Conservation (phyloP, 1,139 yeast genomes). For the Lizanozyma gosingica region DNA sequence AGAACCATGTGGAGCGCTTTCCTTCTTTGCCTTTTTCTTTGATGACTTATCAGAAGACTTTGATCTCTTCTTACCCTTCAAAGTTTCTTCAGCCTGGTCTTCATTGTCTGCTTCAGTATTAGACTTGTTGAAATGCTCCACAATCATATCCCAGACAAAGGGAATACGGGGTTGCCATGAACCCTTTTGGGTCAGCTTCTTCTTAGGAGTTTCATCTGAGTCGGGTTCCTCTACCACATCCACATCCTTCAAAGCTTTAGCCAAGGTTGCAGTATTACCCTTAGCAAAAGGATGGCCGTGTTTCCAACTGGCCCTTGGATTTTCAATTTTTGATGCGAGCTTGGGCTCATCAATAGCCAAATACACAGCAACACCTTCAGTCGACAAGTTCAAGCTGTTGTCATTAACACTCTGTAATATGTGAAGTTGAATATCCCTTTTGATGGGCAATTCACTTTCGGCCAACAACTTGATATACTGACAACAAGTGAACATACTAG, state of each 20-base stretch:
- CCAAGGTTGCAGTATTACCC: conserved; percentile 52
- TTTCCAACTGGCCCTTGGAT: conserved; percentile 49
- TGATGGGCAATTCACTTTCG: conserved; percentile 4
- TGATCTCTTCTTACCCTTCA: conserved; percentile 21
- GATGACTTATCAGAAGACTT: conserved; percentile 23
- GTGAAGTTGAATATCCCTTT: conserved; percentile 1
- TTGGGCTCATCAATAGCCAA: conserved; percentile 32
- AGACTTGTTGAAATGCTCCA: conserved; percentile 26
- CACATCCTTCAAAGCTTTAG: conserved; percentile 60
- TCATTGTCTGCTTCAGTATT: conserved; percentile 11
- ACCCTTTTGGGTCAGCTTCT: conserved; percentile 41
- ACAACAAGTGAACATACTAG: conserved; percentile 63
- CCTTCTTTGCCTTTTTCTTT: conserved; percentile 19
- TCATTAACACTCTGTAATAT: conserved; percentile 39
- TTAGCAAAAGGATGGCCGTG: conserved; percentile 61
- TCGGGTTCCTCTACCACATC: conserved; percentile 26
- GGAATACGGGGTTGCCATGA: conserved; percentile 75
- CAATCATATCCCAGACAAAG: conserved; percentile 72
- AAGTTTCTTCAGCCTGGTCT: conserved; percentile 13
- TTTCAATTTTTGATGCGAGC: conserved; percentile 16
- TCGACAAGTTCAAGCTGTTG: conserved; percentile 49
- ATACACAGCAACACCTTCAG: conserved; percentile 77
- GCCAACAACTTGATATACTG: conserved; percentile 24
- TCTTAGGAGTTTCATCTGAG: conserved; percentile 16
- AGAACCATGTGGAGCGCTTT: conserved; percentile 3